These are phyloP conservation scores for Vitis riparia DNA, from an alignment of 164 flowering plant species.

Conservation along the genomic window DNA sequence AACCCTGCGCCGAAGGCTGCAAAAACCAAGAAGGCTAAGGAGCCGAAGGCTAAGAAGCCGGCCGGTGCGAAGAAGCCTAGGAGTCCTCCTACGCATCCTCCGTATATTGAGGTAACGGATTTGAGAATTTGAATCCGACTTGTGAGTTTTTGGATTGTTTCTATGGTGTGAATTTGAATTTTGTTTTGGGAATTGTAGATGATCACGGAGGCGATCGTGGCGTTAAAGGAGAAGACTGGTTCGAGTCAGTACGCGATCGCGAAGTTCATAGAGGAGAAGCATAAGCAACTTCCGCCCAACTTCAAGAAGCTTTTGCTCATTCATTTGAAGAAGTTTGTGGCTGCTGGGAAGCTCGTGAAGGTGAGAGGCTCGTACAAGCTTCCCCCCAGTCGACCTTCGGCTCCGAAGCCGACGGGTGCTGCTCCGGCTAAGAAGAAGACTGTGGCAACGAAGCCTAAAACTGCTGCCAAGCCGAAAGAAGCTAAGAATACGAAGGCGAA, in stretches of 20 bases:
- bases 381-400: constrained; percentile 24
- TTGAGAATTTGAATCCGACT: not conserved
- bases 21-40: constrained; percentile 25
- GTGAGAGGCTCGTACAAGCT: constrained; percentile 60
- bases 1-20: constrained; percentile 18
- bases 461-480: constrained; percentile 32
- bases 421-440: constrained; percentile 11
- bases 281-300: constrained; percentile 44
- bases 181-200: constrained; percentile 32
- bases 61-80: constrained; percentile 36
- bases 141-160: constrained; percentile 5
- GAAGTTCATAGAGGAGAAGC: constrained; percentile 59
- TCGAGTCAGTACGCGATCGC: constrained; percentile 63
- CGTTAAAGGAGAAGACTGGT: constrained; percentile 59
- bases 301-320: constrained; percentile 52
- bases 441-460: constrained; percentile 14
- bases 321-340: constrained; percentile 56
- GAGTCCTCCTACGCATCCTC: constrained; percentile 47
- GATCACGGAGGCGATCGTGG: constrained; percentile 56
- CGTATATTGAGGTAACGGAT: constrained; percentile 47
- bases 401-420: constrained; percentile 18
- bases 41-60: constrained; percentile 34
- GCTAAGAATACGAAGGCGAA: constrained; percentile 11
- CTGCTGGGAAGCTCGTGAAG: constrained; percentile 41
- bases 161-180: not conserved